A percentile compares a stretch with the other conserved stretches of the same genome.
Conservation (phyloP, 768 basidiomycete genomes). For the Tylopilus sp. region DNA sequence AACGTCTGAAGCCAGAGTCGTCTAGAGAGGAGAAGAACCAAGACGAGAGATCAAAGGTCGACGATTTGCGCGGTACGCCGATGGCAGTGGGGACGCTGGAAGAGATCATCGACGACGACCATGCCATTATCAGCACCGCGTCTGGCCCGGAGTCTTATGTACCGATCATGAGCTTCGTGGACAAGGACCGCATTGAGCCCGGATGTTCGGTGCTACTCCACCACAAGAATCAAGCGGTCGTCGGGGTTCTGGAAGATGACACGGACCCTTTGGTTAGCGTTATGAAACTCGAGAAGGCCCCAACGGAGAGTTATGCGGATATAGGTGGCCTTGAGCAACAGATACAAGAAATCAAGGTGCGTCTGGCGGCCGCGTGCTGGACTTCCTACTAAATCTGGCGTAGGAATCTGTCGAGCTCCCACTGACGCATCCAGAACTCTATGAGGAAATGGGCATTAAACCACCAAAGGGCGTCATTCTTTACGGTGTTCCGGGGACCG, state of each 20-base stretch:
- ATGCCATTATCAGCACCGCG: constrained; percentile 96
- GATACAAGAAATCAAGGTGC: constrained; percentile 97
- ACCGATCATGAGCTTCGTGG: constrained; percentile 95
- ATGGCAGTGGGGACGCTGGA: constrained; percentile 99
- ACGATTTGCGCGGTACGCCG: constrained; percentile 90
- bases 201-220: constrained; percentile 93
- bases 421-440: constrained; percentile 94
- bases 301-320: constrained; percentile 97
- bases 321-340: constrained; percentile 95
- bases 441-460: constrained; percentile 99
- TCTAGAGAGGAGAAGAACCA: constrained; percentile 93
- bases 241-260: constrained; percentile 95
- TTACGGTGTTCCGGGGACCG: constrained; percentile 97
- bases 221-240: constrained; percentile 92
- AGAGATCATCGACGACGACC: constrained; percentile 97
- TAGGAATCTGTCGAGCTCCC: constrained; percentile 98
- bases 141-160: constrained; percentile 97
- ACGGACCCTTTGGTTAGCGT: constrained; percentile 94
- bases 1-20: constrained; percentile 81
- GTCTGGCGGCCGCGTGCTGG: constrained; percentile 7
- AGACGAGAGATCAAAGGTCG: constrained; percentile 90
- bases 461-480: constrained; percentile 99
- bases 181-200: constrained; percentile 96
- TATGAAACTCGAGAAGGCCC: constrained; percentile 99
- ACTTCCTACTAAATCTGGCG: neutral